Evolutionary conservation across 257 asterid genomes (phyloP), one percentile per base, ranked within the genome.

Genomic region (Lycium barbarum): DNA sequence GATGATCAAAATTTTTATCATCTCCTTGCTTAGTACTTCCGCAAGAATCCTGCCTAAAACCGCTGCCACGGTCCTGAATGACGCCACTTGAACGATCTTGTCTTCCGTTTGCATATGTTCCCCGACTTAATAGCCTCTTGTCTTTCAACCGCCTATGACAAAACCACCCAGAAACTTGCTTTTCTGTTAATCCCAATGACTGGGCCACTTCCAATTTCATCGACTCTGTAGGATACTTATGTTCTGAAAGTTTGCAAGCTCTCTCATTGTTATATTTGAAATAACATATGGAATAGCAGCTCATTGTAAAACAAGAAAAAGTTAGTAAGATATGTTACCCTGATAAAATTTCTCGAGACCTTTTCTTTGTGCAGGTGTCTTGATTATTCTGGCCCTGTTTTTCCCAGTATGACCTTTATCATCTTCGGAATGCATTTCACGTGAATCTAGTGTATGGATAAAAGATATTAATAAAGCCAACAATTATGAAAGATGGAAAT

Each of bases 121-220:
- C 93, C 35, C 90, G 95, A 80, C 84, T 86, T 67, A 65, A 35
- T 85, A 90, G 51, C 85, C 85, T 93, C 92, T 97, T 95, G 89
- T 95, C 98, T 87, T 94, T 95, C 89, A 95, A 88, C 90, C 98
- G 92, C 81, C 98, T 89, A 87, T 97, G 98, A 84, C 99, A 97
- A 90, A 97, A 97, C 99, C 99, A 97, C 57, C 98, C 98, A 9
- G 98, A 92, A 62, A 97, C 92, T 90, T 95, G 99, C 90, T 94
- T 97, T 86, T 97, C 99, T 15, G 99, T 91, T 92, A 97, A 87
- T 49, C 98, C 98, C 71, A 92, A 87, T 61, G 95, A 86, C 90
- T 87, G 90, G 2, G 97, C 98, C 81, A 95, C 88, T 74, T 95
- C 91, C 84, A 85, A 71, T 91, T 97, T 95, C 95, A 92, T 89